phyloP scores from a whole-genome alignment of 2,329 filamentous ascomycete genomes.

The Alternaria conjuncta region DNA sequence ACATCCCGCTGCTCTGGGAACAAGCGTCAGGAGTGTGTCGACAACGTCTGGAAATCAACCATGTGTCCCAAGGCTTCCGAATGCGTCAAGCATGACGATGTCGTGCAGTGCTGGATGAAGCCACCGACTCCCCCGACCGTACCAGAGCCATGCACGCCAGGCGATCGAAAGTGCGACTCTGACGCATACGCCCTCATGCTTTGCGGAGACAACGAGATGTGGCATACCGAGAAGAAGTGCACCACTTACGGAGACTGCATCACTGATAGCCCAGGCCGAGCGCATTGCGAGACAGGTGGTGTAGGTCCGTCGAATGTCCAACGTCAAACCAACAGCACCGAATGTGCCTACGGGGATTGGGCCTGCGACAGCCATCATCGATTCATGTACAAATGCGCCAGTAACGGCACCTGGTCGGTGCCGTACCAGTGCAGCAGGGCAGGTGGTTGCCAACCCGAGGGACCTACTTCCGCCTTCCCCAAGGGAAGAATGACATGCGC shows the following conservation, averaged over 20 bases:
- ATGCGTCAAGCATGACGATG: neutral
- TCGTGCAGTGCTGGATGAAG: neutral
- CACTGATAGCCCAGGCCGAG: neutral
- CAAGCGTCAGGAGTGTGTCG: neutral
- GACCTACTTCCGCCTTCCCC: neutral
- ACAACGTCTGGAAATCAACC: neutral
- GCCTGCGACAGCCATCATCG: neutral
- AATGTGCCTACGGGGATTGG: neutral
- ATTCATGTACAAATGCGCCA: neutral
- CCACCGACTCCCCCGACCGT: neutral
- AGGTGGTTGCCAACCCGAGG: neutral
- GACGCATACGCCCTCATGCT: neutral
- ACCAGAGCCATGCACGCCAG: neutral
- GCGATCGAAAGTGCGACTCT: constrained; percentile 1
- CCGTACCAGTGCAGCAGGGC: neutral
- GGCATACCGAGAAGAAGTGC: constrained; percentile 4
- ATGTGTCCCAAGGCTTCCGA: neutral
- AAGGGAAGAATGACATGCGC: neutral
- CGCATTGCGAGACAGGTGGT: constrained; percentile 4
- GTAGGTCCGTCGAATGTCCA: neutral
- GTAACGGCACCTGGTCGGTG: neutral
- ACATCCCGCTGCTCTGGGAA: neutral
- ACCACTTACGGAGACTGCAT: constrained; percentile 5
- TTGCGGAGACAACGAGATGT: neutral
- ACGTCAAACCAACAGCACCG: neutral